Conservation (phyloP, 345 rosid species). For the Camelina laxa region DNA sequence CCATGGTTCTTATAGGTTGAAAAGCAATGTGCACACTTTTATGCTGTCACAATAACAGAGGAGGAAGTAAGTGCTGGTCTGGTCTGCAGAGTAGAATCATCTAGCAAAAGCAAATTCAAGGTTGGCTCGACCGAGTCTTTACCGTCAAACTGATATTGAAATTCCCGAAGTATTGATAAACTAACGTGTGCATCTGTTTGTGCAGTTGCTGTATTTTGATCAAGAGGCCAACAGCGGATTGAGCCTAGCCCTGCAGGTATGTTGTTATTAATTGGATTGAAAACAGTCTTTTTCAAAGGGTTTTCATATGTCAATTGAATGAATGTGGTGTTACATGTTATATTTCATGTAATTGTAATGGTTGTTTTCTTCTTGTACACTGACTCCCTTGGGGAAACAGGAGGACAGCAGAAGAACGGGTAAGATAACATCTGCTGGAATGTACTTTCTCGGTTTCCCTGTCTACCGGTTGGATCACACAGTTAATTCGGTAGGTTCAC, state of each 20-base stretch:
- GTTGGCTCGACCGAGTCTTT: conserved; percentile 42
- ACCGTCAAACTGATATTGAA: conserved; percentile 26
- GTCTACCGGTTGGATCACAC: conserved; percentile 89
- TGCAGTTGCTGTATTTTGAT: conserved; percentile 94
- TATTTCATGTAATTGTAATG: neutral
- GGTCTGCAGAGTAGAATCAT: conserved; percentile 89
- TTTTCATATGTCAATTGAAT: conserved; percentile 2
- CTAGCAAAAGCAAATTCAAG: conserved; percentile 99
- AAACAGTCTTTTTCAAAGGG: neutral
- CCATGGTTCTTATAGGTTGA: conserved; percentile 71
- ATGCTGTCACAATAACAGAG: conserved; percentile 81
- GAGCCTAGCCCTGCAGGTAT: conserved; percentile 94
- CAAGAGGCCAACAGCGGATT: conserved; percentile 78
- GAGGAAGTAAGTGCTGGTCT: conserved; percentile 92
- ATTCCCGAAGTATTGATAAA: neutral
- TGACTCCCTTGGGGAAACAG: conserved; percentile 45
- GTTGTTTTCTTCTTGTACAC: conserved; percentile 13
- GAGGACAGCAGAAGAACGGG: conserved; percentile 91
- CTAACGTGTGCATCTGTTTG: conserved; percentile 35
- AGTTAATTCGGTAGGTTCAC: conserved; percentile 66
- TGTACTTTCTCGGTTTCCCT: conserved; percentile 97
- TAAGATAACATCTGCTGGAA: conserved; percentile 88
- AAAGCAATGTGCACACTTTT: conserved; percentile 98
- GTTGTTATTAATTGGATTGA: conserved; percentile 4
- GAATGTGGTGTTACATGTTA: neutral